phyloP scores from a whole-genome alignment of 306 rosid species.

The Cicer pinnatifidum region DNA sequence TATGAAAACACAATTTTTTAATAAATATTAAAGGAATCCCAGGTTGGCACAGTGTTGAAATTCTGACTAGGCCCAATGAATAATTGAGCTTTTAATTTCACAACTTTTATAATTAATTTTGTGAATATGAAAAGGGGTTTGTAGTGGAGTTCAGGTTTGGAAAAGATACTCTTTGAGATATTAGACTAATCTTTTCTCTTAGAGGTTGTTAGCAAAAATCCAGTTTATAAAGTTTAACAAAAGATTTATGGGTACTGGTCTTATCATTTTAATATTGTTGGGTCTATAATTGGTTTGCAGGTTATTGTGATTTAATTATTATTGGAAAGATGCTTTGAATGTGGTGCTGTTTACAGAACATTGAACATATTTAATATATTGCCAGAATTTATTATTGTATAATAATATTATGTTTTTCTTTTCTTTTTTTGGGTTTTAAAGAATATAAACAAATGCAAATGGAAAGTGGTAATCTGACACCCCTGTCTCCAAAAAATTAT shows the following conservation, averaged over 20 bases:
- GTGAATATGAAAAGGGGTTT: slow-evolving; percentile 46
- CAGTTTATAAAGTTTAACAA: slow-evolving; percentile 59
- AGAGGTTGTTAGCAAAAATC: slow-evolving; percentile 71
- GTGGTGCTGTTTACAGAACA: slow-evolving; percentile 63
- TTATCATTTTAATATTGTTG: slow-evolving; percentile 50
- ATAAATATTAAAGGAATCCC: slow-evolving; percentile 63
- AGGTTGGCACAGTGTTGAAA: slow-evolving; percentile 85
- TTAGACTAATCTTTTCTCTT: slow-evolving; percentile 41
- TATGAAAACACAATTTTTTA: neutral
- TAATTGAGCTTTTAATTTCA: slow-evolving; percentile 61
- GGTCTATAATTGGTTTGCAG: slow-evolving; percentile 70
- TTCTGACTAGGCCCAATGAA: slow-evolving; percentile 91
- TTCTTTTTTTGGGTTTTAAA: neutral
- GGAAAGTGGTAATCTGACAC: slow-evolving; percentile 65
- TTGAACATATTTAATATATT: slow-evolving; percentile 41
- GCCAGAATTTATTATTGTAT: slow-evolving; percentile 32
- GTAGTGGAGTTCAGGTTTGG: slow-evolving; percentile 88
- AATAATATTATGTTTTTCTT: slow-evolving; percentile 12
- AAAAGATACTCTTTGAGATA: slow-evolving; percentile 63
- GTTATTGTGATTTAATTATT: slow-evolving; percentile 59
- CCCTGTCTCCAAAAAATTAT: slow-evolving; percentile 58
- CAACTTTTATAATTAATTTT: slow-evolving; percentile 49
- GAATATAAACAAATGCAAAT: slow-evolving; percentile 44
- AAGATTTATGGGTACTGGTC: slow-evolving; percentile 56
- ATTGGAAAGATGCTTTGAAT: slow-evolving; percentile 81